Base-by-base conservation (phyloP, 2,329 filamentous ascomycete species). In the Colletotrichum lindemuthianum region DNA sequence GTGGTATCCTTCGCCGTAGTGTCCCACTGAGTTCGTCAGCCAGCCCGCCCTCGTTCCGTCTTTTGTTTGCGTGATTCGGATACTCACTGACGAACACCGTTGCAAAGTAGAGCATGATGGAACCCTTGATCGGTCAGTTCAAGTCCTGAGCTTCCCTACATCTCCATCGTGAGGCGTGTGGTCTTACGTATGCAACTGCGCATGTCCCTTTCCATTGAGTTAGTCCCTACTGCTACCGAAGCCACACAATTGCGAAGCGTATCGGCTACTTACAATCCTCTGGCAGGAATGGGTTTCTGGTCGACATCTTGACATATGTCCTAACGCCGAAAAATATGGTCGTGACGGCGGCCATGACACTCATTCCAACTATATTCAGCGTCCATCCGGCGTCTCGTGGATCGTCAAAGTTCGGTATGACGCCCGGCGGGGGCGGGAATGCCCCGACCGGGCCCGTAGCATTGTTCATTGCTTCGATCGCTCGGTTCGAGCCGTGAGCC, bases 1-100 rank as follows among this genome's bases (percentile, higher is more conserved):
- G 45, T 72, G 67, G 24, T 67, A 60, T 2, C 70, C 70, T 47
- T 69, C 69, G 6, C 71, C 70, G 33, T 71, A 67, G 5, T 69
- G 63, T 4, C 66, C 65, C 70, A 69, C 70, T 72, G 59, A 33
- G 50, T 68, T 61, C 32, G 0, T 56, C 45, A 41, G 66, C 61
- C n/a, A 63, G 50, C 24, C 24, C 24, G 24, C 24, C 24, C 24
- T 24, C 24, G 24, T 24, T 24, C 24, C 24, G 24, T 24, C 24
- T 24, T 24, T 24, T 24, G 4, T 24, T 24, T 24, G 24, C 24
- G 24, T 24, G 24, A 24, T 1, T 24, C 24, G 24, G 24, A 4
- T 37, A 50, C 53, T 52, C 48, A 57, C 53, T 67, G n/a, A 60
- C 56, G 16, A 65, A 60, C 34, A 65, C 60, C 2, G 51, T 52